Base-by-base conservation (phyloP, 495 filamentous ascomycete genomes). In the Penicillium macrosclerotiorum region DNA sequence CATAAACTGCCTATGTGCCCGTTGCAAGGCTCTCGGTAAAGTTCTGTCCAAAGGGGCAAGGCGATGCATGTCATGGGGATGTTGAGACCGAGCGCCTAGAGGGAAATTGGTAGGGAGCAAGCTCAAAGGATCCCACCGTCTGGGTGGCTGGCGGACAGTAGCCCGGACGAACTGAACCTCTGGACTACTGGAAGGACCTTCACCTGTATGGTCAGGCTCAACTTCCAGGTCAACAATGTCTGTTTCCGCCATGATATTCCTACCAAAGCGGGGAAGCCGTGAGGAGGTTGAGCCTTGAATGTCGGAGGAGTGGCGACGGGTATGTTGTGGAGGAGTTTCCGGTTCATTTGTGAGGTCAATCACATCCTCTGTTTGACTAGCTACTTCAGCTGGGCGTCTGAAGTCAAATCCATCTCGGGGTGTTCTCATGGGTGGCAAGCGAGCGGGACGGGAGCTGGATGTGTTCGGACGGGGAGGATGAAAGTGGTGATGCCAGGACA, bases 321-420 rank as follows among this genome's bases (percentile, higher is more conserved):
- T 27, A 7, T 36, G 30, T 30, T 44, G 55, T 7, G 67, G 60
- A 22, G 65, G 61, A 3, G 69, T 64, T 17, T 75, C 75, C 2
- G 67, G 57, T 5, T 79, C 77, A 8, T 70, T 64, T 4, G 79
- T 82, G 16, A 83, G 56, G 52, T 83, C 80, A 14, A 83, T 80
- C 5, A 81, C 64, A 20, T 69, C 63, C 12, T 63, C 67, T 6
- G 45, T 40, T n/a, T 56, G 52, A 11, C 60, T 13, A 11, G 36
- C 27, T 31, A 37, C n/a, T 60, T 63, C 47, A 62, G 33, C 55
- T 6, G 79, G 78, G 18, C 72, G 65, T 37, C 77, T 64, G 22
- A 67, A 74, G 35, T 83, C 79, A 25, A 73, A 58, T 9, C 75
- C 70, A 57, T 78, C 72, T 12, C 76, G 71, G 17, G 65, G 45